Base-by-base conservation (phyloP, 129 eudicot genomes). In the Centrapalus pauciflorus region DNA sequence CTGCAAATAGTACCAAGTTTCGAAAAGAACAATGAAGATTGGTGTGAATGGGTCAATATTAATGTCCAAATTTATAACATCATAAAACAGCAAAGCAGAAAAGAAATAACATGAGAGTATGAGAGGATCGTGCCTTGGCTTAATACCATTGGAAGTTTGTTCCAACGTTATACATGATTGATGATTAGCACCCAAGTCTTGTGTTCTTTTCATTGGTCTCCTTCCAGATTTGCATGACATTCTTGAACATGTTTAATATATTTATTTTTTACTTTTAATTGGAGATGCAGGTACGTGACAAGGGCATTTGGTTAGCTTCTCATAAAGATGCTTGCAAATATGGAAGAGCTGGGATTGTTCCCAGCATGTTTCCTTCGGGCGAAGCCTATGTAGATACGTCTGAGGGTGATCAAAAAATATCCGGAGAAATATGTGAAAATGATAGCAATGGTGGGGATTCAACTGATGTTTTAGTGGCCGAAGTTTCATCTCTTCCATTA, bases 331-430 rank as follows among this genome's bases (percentile, higher is more conserved):
- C 92, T 37, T 82, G 86, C 55, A 76, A 71, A 43, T 24, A 70
- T 70, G 97, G 97, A 56, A 78, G 82, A 79, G 27, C 77, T 69
- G 93, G 78, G 50, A 73, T 86, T 46, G 80, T 80, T 76, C 80
- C 84, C 17, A 82, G 99, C 80, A 89, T 89, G 95, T 94, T 94
- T 73, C 99, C 99, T 55, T 86, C 93, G 38, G 99, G 99, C 2
- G 85, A 79, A 71, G 30, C 71, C 13, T 57, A 46, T 64, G 76
- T 40, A 50, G 89, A 78, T 24, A 46, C 80, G 40, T 35, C 87
- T 32, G 87, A 75, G 21, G 73, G 30, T 14, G 63, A 55, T 55
- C 78, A 58, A 51, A 79, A 50, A 29, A 40, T 72, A 64, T 61
- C 54, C 13, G 84, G 45, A 48, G 75, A 76, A 66, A 20, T 24